These are phyloP conservation scores for Serendipita sp. DNA, from an alignment of 768 basidiomycete genomes.

Conservation along the genomic window DNA sequence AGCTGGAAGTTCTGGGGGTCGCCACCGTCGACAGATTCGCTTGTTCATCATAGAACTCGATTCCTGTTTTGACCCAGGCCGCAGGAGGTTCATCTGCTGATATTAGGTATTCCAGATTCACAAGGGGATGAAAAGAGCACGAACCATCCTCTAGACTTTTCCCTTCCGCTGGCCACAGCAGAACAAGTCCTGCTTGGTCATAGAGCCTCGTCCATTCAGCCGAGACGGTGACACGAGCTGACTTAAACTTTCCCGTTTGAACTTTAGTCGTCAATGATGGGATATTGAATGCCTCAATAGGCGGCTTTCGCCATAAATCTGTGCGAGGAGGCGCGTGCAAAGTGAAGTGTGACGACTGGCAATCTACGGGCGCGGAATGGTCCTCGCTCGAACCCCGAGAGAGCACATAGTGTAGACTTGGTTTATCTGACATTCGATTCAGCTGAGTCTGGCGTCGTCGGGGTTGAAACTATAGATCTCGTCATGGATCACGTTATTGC, in stretches of 20 bases:
- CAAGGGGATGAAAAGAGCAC: not conserved
- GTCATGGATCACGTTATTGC: too few species aligned
- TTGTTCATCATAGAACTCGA: conserved; percentile 18
- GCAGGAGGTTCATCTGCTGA: not conserved
- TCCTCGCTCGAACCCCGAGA: too few species aligned
- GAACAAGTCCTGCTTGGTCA: conserved; percentile 19
- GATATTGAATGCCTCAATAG: conserved; percentile 15
- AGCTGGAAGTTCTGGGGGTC: conserved; percentile 10
- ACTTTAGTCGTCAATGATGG: conserved; percentile 11
- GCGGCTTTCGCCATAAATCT: conserved; percentile 21
- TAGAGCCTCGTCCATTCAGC: conserved; percentile 18
- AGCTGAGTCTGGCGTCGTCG: too few species aligned
- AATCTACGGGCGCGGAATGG: too few species aligned
- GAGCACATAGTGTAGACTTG: not conserved
- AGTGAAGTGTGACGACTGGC: too few species aligned
- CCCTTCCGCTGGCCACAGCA: conserved; percentile 10
- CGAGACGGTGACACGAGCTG: conserved; percentile 16
- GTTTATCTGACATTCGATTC: too few species aligned
- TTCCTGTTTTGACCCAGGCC: conserved; percentile 19
- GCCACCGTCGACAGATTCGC: conserved; percentile 18
- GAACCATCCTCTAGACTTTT: not conserved
- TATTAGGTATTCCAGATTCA: not conserved
- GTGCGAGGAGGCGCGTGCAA: conserved; percentile 11
- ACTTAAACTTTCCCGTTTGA: conserved; percentile 12
- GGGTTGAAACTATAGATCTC: too few species aligned